Conservation (phyloP, 371 early-diverging fungal genomes). For the Mucor sp. region DNA sequence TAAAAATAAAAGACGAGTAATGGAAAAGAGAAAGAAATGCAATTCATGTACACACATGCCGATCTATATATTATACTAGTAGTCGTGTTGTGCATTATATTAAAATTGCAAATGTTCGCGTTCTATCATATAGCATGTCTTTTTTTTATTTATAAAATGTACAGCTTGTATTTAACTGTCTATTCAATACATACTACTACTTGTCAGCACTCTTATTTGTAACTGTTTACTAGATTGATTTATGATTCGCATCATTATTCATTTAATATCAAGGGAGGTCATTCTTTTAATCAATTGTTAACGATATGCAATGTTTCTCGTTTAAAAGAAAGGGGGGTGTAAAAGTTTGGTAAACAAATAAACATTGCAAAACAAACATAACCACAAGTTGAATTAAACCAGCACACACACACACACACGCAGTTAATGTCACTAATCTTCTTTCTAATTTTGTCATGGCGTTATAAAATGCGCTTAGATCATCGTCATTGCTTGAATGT, state of each 20-base stretch:
- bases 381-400: background rate
- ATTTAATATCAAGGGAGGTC: background rate
- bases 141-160: background rate
- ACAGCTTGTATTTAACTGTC: too few species aligned
- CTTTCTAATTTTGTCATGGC: background rate
- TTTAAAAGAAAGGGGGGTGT: background rate
- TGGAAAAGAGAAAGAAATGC: background rate
- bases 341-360: background rate
- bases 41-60: background rate
- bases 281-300: background rate
- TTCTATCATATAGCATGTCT: background rate
- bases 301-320: background rate
- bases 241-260: background rate
- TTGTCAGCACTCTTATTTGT: too few species aligned
- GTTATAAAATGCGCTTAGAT: background rate
- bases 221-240: background rate
- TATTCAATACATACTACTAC: too few species aligned
- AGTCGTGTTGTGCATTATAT: background rate
- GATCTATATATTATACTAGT: background rate
- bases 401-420: background rate
- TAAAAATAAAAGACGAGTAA: background rate
- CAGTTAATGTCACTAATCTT: background rate
- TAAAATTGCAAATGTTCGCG: background rate
- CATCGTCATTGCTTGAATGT: too few species aligned
- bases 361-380: background rate